phyloP scores from a whole-genome alignment of 352 stramenopile genomes.

The Phytophthora cajani region DNA sequence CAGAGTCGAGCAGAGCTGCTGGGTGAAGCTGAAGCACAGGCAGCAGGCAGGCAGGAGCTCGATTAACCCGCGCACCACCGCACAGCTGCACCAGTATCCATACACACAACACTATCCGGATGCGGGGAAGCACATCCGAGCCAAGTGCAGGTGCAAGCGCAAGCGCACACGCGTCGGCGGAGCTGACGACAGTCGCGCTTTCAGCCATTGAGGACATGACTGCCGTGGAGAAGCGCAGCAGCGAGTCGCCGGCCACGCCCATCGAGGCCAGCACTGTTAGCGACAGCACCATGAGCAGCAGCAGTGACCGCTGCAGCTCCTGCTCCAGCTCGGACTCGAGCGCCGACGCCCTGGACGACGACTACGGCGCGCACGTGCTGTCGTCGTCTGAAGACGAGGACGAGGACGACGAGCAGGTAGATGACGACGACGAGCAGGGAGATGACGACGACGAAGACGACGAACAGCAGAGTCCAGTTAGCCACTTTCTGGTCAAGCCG shows the following conservation, averaged over 20 bases:
- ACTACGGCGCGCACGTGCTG: slow-evolving; percentile 45
- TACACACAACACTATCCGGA: slow-evolving; percentile 10
- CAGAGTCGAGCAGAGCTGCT: neutral
- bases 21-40: neutral
- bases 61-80: no score
- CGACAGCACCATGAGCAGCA: slow-evolving; percentile 48
- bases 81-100: neutral
- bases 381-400: slow-evolving; percentile 49
- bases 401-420: slow-evolving; percentile 1
- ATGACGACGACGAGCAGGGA: slow-evolving; percentile 26
- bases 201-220: slow-evolving; percentile 30
- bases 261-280: slow-evolving; percentile 42
- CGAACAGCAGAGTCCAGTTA: slow-evolving; percentile 21
- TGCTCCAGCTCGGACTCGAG: slow-evolving; percentile 43
- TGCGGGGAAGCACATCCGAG: slow-evolving; percentile 27
- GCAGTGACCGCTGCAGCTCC: slow-evolving; percentile 43
- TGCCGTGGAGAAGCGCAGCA: slow-evolving; percentile 15
- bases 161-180: slow-evolving; percentile 15
- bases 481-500: slow-evolving; percentile 67
- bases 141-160: slow-evolving; percentile 30
- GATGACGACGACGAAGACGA: slow-evolving; percentile 26
- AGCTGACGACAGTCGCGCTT: slow-evolving; percentile 19
- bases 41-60: neutral
- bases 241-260: slow-evolving; percentile 7
- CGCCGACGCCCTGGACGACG: slow-evolving; percentile 40